These are phyloP conservation scores for Solanum infundibuliforme DNA, from an alignment of 257 asterid species.

Conservation along the genomic window DNA sequence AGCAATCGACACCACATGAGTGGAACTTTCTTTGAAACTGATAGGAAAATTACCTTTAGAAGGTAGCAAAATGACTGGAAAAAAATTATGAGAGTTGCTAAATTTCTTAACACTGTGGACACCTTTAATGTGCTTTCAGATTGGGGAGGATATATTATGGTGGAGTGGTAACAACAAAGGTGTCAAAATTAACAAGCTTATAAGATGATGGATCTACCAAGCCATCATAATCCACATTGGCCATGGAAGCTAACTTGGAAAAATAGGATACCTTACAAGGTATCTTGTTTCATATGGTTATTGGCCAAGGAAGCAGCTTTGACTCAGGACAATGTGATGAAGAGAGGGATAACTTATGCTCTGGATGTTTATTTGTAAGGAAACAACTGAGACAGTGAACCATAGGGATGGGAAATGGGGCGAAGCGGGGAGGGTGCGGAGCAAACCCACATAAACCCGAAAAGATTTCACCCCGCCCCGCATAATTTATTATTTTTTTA, in stretches of 20 bases:
- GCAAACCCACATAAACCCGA: neutral
- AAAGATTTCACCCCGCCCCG: neutral
- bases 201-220: neutral
- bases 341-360: neutral
- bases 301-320: neutral
- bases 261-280: neutral
- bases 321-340: neutral
- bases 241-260: neutral
- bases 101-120: neutral
- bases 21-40: neutral
- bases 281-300: neutral
- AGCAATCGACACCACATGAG: neutral
- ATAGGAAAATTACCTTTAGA: neutral
- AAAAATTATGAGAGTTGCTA: neutral
- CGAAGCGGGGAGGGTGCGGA: neutral
- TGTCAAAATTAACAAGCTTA: neutral
- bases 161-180: neutral
- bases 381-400: neutral
- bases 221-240: neutral
- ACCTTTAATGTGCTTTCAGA: neutral
- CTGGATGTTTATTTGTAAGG: neutral
- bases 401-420: neutral
- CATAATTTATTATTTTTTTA: neutral
- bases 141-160: neutral
- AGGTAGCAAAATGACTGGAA: neutral